Evolutionary conservation across 768 basidiomycete genomes (phyloP).

Genomic region (Boletellus sp.): DNA sequence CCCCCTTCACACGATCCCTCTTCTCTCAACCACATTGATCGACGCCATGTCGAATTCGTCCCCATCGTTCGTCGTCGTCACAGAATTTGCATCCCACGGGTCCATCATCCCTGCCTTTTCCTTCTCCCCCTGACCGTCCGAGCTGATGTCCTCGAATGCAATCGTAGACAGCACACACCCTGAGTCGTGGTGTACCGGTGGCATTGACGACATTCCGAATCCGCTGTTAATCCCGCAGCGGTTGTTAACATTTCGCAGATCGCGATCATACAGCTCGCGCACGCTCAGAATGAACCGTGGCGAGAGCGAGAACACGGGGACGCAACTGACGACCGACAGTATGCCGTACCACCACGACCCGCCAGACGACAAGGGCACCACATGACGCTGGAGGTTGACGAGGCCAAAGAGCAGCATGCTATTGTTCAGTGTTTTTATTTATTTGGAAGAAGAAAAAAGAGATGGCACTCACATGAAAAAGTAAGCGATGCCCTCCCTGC

Average conservation of each 20-base stretch:
- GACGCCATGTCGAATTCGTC: too few species aligned
- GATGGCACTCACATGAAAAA: not conserved
- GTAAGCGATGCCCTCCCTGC: not conserved
- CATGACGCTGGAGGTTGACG: not conserved
- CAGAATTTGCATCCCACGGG: too few species aligned
- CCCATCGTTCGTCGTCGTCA: too few species aligned
- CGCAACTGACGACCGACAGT: not conserved
- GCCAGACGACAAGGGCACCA: not conserved
- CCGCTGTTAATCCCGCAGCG: not conserved
- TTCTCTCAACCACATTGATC: not conserved
- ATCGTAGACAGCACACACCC: not conserved
- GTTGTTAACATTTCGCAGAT: not conserved
- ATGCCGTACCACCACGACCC: not conserved
- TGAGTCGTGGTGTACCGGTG: too few species aligned
- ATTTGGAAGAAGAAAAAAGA: not conserved
- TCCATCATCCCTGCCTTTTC: too few species aligned
- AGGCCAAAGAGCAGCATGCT: not conserved
- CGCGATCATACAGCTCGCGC: not conserved
- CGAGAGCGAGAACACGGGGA: not conserved
- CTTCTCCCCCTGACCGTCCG: not conserved
- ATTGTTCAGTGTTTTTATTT: not conserved
- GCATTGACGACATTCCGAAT: not conserved
- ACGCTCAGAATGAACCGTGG: not conserved
- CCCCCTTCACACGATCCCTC: too few species aligned
- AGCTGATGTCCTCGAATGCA: not conserved